Conservation (phyloP, 805 yeast species). For the Wickerhamomyces bovis region DNA sequence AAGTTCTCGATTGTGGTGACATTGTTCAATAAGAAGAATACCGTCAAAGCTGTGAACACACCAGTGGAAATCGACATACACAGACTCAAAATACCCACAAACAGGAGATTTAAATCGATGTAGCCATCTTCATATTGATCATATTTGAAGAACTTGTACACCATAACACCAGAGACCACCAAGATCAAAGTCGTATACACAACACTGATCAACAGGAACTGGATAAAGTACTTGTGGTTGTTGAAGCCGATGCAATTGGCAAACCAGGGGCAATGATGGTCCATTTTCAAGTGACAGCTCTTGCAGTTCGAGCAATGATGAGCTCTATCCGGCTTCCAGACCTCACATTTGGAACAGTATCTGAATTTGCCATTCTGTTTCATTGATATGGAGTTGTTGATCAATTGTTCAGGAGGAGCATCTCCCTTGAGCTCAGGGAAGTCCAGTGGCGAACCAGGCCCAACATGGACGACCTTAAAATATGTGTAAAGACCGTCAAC, state of each 20-base stretch:
- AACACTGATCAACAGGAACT: conserved; percentile 55
- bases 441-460: conserved; percentile 65
- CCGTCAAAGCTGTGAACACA: conserved; percentile 50
- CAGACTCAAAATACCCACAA: conserved; percentile 49
- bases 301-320: conserved; percentile 82
- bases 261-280: conserved; percentile 95
- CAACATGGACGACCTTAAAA: conserved; percentile 42
- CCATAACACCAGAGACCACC: conserved; percentile 31
- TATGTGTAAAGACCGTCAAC: conserved; percentile 43
- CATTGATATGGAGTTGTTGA: conserved; percentile 34
- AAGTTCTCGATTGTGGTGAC: conserved; percentile 78
- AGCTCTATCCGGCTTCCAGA: conserved; percentile 77
- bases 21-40: conserved; percentile 57
- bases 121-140: conserved; percentile 34
- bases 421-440: conserved; percentile 36
- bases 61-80: conserved; percentile 51
- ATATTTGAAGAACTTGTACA: conserved; percentile 43
- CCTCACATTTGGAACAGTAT: conserved; percentile 61
- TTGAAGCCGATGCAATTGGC: conserved; percentile 78
- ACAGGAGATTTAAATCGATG: conserved; percentile 53
- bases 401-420: conserved; percentile 16
- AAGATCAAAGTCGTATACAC: conserved; percentile 40
- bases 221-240: conserved; percentile 77
- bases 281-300: conserved; percentile 75
- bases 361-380: conserved; percentile 60